A percentile compares a stretch with the other conserved stretches of the same genome.
Conservation (phyloP, 805 yeast species). For the Spathaspora gorwiae region DNA sequence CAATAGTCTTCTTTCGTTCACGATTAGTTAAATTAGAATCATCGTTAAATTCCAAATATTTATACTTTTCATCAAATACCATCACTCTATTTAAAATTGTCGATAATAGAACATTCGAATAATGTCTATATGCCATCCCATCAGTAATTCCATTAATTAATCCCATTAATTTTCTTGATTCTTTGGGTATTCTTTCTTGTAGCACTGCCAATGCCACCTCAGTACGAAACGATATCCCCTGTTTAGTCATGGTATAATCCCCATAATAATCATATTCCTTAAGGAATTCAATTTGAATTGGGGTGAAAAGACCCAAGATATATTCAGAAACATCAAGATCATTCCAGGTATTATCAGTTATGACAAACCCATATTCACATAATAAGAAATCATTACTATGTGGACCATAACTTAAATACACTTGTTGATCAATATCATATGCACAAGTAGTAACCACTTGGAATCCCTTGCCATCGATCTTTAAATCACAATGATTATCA, state of each 20-base stretch:
- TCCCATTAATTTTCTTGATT: constrained; percentile 30
- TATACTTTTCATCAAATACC: constrained; percentile 16
- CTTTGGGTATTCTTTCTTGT: constrained; percentile 30
- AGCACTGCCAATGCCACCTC: constrained; percentile 67
- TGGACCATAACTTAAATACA: constrained; percentile 78
- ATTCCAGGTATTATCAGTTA: constrained; percentile 61
- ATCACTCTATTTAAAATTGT: constrained; percentile 29
- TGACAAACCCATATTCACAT: constrained; percentile 82
- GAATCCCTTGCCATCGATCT: constrained; percentile 47
- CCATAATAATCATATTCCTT: constrained; percentile 56
- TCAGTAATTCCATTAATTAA: constrained; percentile 46
- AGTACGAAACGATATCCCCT: constrained; percentile 62
- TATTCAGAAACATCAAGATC: constrained; percentile 56
- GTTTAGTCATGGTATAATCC: constrained; percentile 60
- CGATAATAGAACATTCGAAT: constrained; percentile 23
- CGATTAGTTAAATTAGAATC: constrained; percentile 13
- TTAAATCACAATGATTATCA: constrained; percentile 50
- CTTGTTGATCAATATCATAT: constrained; percentile 46
- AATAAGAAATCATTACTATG: constrained; percentile 79
- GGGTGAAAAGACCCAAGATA: constrained; percentile 31
- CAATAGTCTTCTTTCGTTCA: constrained; percentile 16
- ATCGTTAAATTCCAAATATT: constrained; percentile 13
- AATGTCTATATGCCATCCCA: constrained; percentile 35
- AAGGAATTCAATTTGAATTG: constrained; percentile 42
- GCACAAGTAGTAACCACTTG: constrained; percentile 35